These are phyloP conservation scores for Arthrobotrys iridis DNA, from an alignment of 2,329 filamentous ascomycete genomes.

Conservation along the genomic window DNA sequence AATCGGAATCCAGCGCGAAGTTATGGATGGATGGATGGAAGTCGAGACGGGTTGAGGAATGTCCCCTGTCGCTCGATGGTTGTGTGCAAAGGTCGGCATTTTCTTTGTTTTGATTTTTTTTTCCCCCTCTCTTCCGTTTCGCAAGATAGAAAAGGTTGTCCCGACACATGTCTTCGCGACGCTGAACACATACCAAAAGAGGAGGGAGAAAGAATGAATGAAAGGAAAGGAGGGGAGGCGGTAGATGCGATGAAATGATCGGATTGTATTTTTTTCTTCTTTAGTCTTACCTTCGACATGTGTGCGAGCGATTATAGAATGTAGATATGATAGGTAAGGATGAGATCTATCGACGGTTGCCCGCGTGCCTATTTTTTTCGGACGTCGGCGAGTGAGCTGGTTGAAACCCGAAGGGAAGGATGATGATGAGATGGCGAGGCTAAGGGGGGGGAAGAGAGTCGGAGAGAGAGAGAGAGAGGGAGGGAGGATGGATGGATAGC, in stretches of 20 bases:
- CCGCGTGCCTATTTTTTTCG: conserved; percentile 20
- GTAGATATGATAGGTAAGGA: conserved; percentile 2
- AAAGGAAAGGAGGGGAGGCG: not conserved
- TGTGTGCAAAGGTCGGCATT: not conserved
- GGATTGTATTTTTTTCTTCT: too few species aligned
- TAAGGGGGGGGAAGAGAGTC: not conserved
- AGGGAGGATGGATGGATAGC: conserved; percentile 10
- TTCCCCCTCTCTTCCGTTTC: not conserved
- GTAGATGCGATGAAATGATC: not conserved
- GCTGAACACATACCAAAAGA: not conserved
- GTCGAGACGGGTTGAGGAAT: not conserved
- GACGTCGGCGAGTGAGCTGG: conserved; percentile 11
- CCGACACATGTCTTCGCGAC: not conserved
- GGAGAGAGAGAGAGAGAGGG: conserved; percentile 6
- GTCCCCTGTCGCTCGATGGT: not conserved
- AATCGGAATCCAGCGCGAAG: conserved; percentile 57
- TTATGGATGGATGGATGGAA: not conserved
- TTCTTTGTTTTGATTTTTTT: not conserved
- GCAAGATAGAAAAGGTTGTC: not conserved
- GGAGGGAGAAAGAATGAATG: not conserved
- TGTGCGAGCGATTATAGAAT: conserved; percentile 2
- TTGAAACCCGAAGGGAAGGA: not conserved
- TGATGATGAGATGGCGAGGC: conserved; percentile 4
- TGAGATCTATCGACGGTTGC: conserved; percentile 1
- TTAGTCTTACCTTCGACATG: conserved; percentile 41